These are phyloP conservation scores for Jaltomata sinuosa DNA, from an alignment of 257 asterid species.

Conservation along the genomic window DNA sequence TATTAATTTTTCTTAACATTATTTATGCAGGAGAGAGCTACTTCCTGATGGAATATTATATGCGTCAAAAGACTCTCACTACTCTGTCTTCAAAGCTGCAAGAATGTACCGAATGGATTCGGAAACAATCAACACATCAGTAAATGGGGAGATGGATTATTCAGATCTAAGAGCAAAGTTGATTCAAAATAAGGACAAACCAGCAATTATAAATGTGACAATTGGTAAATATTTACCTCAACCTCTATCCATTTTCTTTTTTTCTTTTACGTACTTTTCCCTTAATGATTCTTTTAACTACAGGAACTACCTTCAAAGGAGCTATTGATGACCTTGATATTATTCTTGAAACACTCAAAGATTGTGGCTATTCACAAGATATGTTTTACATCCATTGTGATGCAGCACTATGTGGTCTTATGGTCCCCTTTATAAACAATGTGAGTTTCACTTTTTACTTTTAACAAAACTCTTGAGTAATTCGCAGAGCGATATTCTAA, in stretches of 20 bases:
- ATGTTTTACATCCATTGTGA: constrained; percentile 23
- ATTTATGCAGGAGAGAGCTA: constrained; percentile 7
- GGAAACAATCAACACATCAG: neutral
- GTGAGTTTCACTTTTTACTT: neutral
- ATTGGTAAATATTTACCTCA: neutral
- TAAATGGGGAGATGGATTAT: constrained; percentile 5
- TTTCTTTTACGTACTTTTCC: neutral
- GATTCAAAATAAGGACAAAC: constrained; percentile 7
- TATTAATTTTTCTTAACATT: neutral
- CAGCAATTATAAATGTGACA: constrained; percentile 7
- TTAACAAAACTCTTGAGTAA: neutral
- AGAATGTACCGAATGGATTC: constrained; percentile 10
- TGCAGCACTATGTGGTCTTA: constrained; percentile 21
- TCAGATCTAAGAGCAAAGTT: neutral
- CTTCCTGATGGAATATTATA: constrained; percentile 8
- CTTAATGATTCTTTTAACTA: neutral
- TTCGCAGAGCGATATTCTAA: neutral
- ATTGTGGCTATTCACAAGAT: constrained; percentile 16
- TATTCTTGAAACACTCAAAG: constrained; percentile 9
- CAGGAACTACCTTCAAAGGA: constrained; percentile 37
- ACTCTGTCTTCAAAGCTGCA: constrained; percentile 8
- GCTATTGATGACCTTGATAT: constrained; percentile 26
- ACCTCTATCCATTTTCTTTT: neutral
- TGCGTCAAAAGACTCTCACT: neutral
- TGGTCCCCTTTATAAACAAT: constrained; percentile 18